Evolutionary conservation across 805 yeast genomes (phyloP).

Genomic region (Tetrapisispora taiwanensis): DNA sequence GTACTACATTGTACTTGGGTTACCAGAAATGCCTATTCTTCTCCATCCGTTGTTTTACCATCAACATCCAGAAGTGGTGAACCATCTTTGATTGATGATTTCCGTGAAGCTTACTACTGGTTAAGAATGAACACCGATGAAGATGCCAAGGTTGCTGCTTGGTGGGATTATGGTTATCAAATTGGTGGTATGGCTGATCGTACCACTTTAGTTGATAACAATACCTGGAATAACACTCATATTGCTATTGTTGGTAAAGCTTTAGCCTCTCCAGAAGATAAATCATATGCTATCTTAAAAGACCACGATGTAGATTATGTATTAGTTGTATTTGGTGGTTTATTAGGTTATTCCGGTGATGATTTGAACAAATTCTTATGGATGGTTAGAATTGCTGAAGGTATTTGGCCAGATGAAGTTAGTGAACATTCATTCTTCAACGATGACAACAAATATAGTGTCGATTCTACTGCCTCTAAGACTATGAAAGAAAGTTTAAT

Average conservation of each 20-base stretch:
- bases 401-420: conserved; percentile 99
- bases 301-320: conserved; percentile 94
- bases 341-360: conserved; percentile 89
- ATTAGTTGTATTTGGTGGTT: conserved; percentile 86
- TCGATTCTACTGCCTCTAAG: conserved; percentile 70
- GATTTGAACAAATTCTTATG: conserved; percentile 93
- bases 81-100: conserved; percentile 81
- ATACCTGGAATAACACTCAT: conserved; percentile 98
- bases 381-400: conserved; percentile 99
- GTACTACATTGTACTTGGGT: conserved; percentile 97
- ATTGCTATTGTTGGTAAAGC: conserved; percentile 99
- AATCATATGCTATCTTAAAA: conserved; percentile 76
- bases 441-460: conserved; percentile 74
- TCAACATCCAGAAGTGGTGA: conserved; percentile 76
- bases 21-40: conserved; percentile 87
- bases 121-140: conserved; percentile 94
- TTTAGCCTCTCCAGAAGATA: conserved; percentile 83
- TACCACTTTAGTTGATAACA: conserved; percentile 95
- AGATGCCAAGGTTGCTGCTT: conserved; percentile 91
- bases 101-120: conserved; percentile 98
- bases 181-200: conserved; percentile 99
- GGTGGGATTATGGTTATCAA: conserved; percentile 99
- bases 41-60: conserved; percentile 94
- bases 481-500: conserved; percentile 83
- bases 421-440: conserved; percentile 78